Evolutionary conservation across 306 rosid genomes (phyloP), one percentile per base, ranked within the genome.

Genomic region (Clitoria ternatea): DNA sequence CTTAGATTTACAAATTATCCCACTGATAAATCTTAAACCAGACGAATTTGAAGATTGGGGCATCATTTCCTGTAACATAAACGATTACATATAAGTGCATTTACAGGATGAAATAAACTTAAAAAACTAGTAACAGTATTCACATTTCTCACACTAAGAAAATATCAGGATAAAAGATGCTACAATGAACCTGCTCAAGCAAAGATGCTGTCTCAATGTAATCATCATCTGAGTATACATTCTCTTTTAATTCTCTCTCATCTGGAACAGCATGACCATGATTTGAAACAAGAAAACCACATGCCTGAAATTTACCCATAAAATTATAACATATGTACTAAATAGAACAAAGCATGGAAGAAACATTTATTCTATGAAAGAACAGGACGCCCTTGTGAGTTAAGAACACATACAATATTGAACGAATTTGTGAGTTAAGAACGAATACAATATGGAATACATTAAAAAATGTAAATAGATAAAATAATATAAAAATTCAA

Each of bases 1-100:
- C 77, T 91, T 91, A 66, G 96, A 86, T 76, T 85, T 83, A 79
- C 93, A 95, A 56, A 95, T 91, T 72, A 95, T 87, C 77, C 99
- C 99, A 80, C 97, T 82, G 70, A 95, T 82, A 82, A 89, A 95
- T 82, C 92, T 95, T 82, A 95, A 89, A 79, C 97, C 96, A 70
- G 99, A 85, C 63, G 84, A 87, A 55, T 84, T 83, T 52, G 96
- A 79, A 66, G 86, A 83, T 68, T 83, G 90, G 47, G 89, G 85
- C 77, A 88, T 78, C 76, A 88, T 67, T 75, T 95, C 97, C 99
- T 95, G 82, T 47, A 82, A 72, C 80, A 60, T 55, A 60, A 45
- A 62, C 44, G 60, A 72, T 53, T 66, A n/a, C 52, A 44, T 33
- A 36, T 37, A 9, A 77, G 62, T 67, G 53, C 45, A 35, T 32